Evolutionary conservation across 2,329 filamentous ascomycete species (phyloP), one percentile per base, ranked within the genome.

Genomic region (Lachnellula subtilissima): DNA sequence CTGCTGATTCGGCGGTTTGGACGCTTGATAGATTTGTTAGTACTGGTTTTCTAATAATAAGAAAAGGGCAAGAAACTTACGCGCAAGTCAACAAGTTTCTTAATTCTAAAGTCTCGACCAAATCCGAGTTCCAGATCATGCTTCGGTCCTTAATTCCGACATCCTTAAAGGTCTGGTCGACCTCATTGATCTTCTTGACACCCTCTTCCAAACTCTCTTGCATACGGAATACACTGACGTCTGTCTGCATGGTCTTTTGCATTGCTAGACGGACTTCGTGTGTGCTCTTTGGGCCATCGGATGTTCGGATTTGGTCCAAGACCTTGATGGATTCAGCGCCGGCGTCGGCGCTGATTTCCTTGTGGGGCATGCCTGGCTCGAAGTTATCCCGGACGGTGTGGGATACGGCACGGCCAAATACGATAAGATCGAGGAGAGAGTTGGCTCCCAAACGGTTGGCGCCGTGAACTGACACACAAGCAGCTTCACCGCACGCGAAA

Each of bases 91-190:
- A 79, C 70, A 99, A 76, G 76, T 99, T 99, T 71, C 92, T 84
- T 70, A 97, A 81, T 78, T 99, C 94, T 55, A 99, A 85, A 7
- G 93, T 96, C 82, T 97, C 93, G 60, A 96, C 91, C 40, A 97
- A 84, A 71, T 97, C 93, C 23, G 89, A 91, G 85, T 97, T 97
- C 93, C 93, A 97, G 80, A 97, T 97, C 93, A 97, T 97, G 82
- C 90, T 95, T 75, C 94, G 89, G 76, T 97, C 93, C 84, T 96
- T 96, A 78, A 90, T 97, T 70, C 91, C 90, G 66, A 97, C 87
- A 70, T 97, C 81, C 67, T 80, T 76, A 77, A 88, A 97, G 69
- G 79, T 82, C 67, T 82, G 75, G 73, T 97, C 93, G 66, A 97
- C 90, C 65, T 91, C 85, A 63, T 77, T 85, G 74, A 97, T 94